Conservation (phyloP, 2,329 filamentous ascomycete genomes). For the Coniella vitis region DNA sequence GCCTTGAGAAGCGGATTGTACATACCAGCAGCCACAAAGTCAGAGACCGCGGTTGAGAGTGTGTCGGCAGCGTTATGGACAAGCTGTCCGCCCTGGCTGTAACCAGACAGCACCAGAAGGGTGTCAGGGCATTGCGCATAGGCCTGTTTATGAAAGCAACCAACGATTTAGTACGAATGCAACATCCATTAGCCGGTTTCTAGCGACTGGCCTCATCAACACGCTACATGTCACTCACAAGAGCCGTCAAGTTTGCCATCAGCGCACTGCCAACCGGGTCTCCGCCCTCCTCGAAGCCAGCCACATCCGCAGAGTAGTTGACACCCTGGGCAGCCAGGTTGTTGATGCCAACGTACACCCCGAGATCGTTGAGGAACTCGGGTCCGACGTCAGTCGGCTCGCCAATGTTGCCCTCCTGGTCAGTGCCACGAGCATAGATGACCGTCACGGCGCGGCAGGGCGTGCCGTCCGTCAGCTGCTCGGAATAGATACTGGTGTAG, state of each 20-base stretch:
- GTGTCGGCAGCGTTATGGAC: slow-evolving; percentile 22
- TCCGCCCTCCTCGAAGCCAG: slow-evolving; percentile 21
- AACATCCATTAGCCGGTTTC: too few species aligned
- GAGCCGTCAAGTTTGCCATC: slow-evolving; percentile 11
- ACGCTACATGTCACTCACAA: too few species aligned
- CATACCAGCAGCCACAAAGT: slow-evolving; percentile 16
- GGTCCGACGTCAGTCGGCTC: slow-evolving; percentile 20
- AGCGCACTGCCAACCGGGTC: slow-evolving; percentile 17
- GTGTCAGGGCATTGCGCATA: slow-evolving; percentile 30
- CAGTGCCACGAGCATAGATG: slow-evolving; percentile 14
- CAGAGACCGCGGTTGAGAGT: slow-evolving; percentile 16
- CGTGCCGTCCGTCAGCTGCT: slow-evolving; percentile 13
- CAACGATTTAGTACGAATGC: too few species aligned
- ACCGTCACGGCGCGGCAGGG: slow-evolving; percentile 13
- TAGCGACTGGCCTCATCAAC: too few species aligned
- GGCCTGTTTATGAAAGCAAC: slow-evolving; percentile 1
- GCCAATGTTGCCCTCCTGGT: slow-evolving; percentile 14
- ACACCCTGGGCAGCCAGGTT: slow-evolving; percentile 23
- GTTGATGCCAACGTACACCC: slow-evolving; percentile 11
- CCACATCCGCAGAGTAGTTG: slow-evolving; percentile 20
- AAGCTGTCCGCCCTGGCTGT: slow-evolving; percentile 25
- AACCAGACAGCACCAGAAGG: slow-evolving; percentile 35
- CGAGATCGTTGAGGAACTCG: slow-evolving; percentile 19
- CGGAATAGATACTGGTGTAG: slow-evolving; percentile 2
- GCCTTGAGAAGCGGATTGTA: too few species aligned